These are phyloP conservation scores for Periconia digitata DNA, from an alignment of 2,329 filamentous ascomycete genomes.

Conservation along the genomic window DNA sequence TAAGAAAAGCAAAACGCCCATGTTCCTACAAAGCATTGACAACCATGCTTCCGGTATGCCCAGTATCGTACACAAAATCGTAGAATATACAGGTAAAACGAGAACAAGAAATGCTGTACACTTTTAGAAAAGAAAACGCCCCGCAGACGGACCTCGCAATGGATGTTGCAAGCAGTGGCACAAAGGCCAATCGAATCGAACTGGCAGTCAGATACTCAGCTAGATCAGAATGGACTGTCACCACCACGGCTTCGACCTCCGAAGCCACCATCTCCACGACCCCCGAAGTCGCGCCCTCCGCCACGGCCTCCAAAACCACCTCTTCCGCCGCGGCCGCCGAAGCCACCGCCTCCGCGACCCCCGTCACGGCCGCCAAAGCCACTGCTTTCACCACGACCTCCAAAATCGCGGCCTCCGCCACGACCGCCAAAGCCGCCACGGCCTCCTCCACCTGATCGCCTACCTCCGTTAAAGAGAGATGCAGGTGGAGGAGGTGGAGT, in stretches of 20 bases:
- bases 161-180: no score
- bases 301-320: conserved; percentile 5
- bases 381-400: conserved; percentile 12
- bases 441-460: conserved; percentile 12
- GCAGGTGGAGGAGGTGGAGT: conserved; percentile 42
- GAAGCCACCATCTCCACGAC: background rate
- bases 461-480: conserved; percentile 16
- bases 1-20: background rate
- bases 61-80: conserved; percentile 7
- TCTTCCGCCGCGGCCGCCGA: background rate
- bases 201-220: no score
- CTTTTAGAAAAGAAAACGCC: background rate
- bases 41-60: conserved; percentile 4
- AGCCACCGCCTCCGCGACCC: conserved; percentile 11
- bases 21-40: background rate
- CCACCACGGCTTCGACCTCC: conserved; percentile 9
- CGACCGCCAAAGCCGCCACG: conserved; percentile 22
- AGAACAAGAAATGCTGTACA: background rate
- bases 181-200: no score
- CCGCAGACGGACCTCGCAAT: no score
- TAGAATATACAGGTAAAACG: conserved; percentile 5
- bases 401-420: conserved; percentile 12
- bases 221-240: no score
- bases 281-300: conserved; percentile 10
- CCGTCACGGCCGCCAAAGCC: conserved; percentile 15